Evolutionary conservation across 768 basidiomycete species (phyloP).

Genomic region (Kockovaella imperatae): DNA sequence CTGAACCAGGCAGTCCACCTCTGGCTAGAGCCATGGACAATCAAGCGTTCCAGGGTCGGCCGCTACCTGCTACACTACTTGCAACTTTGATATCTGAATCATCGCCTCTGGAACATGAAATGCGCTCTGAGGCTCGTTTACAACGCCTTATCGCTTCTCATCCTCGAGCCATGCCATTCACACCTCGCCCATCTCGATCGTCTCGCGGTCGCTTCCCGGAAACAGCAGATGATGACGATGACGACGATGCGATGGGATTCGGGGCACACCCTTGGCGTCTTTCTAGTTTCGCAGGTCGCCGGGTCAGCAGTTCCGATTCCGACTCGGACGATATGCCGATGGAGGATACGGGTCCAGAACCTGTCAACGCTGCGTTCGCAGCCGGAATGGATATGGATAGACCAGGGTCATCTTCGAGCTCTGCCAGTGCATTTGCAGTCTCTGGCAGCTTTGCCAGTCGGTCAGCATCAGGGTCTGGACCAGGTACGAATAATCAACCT

Average conservation of each 20-base stretch:
- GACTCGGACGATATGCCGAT: conserved; percentile 30
- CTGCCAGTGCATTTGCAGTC: neutral
- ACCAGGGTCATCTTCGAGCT: conserved; percentile 16
- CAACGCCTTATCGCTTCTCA: conserved; percentile 33
- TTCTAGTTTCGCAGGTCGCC: conserved; percentile 4
- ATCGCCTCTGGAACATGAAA: conserved; percentile 33
- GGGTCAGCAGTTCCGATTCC: conserved; percentile 21
- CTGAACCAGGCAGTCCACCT: neutral
- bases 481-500: conserved; percentile 7
- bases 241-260: conserved; percentile 19
- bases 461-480: neutral
- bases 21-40: conserved; percentile 1
- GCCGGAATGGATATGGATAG: conserved; percentile 41
- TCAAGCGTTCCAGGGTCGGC: conserved; percentile 24
- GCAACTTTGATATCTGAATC: conserved; percentile 36
- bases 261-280: too few species aligned
- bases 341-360: conserved; percentile 17
- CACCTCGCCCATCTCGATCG: conserved; percentile 24
- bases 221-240: conserved; percentile 36
- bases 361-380: conserved; percentile 36
- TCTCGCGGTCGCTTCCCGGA: conserved; percentile 36
- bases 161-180: conserved; percentile 28
- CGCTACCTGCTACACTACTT: conserved; percentile 29
- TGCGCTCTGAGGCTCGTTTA: conserved; percentile 36
- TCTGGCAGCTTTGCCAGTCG: neutral